Evolutionary conservation across 1,284 basidiomycete species (phyloP).

Genomic region (Apiotrichum veenhuisii): DNA sequence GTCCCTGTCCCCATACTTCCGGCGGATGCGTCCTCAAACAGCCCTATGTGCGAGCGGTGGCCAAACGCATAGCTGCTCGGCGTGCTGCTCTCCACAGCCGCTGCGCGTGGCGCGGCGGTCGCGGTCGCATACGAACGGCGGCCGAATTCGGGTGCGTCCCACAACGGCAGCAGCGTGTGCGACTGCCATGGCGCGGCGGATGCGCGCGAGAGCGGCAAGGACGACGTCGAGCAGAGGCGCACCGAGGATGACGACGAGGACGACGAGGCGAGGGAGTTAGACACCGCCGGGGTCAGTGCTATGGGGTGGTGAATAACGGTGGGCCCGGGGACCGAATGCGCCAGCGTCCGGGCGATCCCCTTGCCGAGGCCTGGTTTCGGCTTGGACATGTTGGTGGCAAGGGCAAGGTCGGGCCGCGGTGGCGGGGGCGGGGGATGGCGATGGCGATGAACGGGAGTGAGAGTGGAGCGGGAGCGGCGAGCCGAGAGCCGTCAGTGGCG

Average conservation of each 20-base stretch:
- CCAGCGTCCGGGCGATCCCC: constrained; percentile 33
- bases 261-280: neutral
- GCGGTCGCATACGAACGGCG: constrained; percentile 12
- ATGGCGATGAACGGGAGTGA: neutral
- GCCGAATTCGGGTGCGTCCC: constrained; percentile 14
- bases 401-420: neutral
- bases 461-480: too few species aligned
- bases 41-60: neutral
- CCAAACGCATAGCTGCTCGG: neutral
- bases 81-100: constrained; percentile 7
- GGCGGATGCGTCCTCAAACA: neutral
- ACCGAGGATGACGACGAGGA: neutral
- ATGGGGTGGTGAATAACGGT: constrained; percentile 17
- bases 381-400: constrained; percentile 29
- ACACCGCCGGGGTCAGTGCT: constrained; percentile 3
- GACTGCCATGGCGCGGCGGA: neutral
- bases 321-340: constrained; percentile 11
- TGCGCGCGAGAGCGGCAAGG: neutral
- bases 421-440: too few species aligned
- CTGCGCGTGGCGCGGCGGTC: constrained; percentile 7
- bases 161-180: constrained; percentile 10
- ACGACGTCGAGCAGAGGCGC: neutral
- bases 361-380: constrained; percentile 40
- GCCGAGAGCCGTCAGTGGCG: neutral
- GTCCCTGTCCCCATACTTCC: neutral